These are phyloP conservation scores for Canavalia ensiformis DNA, from an alignment of 306 rosid genomes.

Conservation along the genomic window DNA sequence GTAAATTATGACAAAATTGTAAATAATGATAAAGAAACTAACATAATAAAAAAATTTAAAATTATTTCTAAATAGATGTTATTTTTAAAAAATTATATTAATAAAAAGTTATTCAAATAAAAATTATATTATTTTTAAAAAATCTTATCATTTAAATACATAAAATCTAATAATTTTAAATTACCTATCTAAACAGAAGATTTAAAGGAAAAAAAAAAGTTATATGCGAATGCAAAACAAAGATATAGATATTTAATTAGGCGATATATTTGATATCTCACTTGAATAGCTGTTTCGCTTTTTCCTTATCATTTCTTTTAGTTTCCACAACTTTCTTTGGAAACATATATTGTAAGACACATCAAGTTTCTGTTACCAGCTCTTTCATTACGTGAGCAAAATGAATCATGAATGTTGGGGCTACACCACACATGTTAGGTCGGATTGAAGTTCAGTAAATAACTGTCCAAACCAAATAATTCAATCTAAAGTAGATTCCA, in stretches of 20 bases:
- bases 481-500: neutral
- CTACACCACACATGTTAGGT: neutral
- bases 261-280: neutral
- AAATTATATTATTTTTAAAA: no score
- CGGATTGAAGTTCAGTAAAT: neutral
- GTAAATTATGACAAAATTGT: no score
- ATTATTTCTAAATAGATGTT: no score
- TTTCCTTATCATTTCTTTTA: neutral
- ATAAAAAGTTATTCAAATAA: no score
- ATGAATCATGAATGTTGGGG: slow-evolving; percentile 6
- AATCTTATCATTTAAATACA: no score
- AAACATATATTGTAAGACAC: neutral
- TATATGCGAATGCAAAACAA: neutral
- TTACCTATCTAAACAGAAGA: no score
- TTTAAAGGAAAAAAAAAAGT: neutral
- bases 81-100: no score
- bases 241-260: neutral
- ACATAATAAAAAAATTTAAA: no score
- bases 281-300: neutral
- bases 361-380: slow-evolving; percentile 1
- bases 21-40: no score
- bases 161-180: no score
- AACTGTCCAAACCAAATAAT: neutral
- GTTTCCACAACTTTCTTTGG: neutral
- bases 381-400: slow-evolving; percentile 2